Evolutionary conservation across 179 eudicot genomes (phyloP).

Genomic region (Drosera spatulata): DNA sequence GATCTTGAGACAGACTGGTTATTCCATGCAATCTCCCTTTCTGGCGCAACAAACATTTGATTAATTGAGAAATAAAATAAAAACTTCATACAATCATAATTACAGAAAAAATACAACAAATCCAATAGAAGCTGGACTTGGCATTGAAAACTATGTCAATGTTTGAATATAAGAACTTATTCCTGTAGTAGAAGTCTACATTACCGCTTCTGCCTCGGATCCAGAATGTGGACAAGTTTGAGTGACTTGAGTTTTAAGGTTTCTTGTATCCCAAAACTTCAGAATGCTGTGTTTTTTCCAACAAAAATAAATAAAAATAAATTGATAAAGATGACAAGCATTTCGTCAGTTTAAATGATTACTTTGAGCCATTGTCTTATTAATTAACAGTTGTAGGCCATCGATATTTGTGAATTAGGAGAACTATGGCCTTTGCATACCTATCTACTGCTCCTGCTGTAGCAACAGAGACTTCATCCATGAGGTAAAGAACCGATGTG

Average conservation of each 20-base stretch:
- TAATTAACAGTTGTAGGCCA: too few relatives aligned
- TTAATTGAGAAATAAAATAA: constrained; percentile 1
- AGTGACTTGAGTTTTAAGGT: constrained; percentile 36
- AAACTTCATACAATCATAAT: not conserved
- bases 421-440: constrained; percentile 15
- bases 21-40: constrained; percentile 68
- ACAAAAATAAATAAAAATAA: not conserved
- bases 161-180: too few relatives aligned
- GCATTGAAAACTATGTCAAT: too few relatives aligned
- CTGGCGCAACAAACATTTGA: constrained; percentile 18
- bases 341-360: too few relatives aligned
- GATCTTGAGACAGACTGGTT: constrained; percentile 89
- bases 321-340: not conserved
- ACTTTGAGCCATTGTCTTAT: too few relatives aligned
- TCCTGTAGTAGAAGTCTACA: constrained; percentile 6
- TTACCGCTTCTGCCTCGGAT: constrained; percentile 33
- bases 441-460: constrained; percentile 75
- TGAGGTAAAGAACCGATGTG: constrained; percentile 62
- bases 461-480: constrained; percentile 56
- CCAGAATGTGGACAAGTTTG: constrained; percentile 34
- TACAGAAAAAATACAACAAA: too few relatives aligned
- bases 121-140: too few relatives aligned
- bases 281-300: constrained; percentile 29
- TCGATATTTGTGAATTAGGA: too few relatives aligned
- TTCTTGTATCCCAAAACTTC: constrained; percentile 67